A percentile compares a stretch with the other conserved stretches of the same genome.
Conservation (phyloP, 1,284 basidiomycete species). For the Waitea zeae region DNA sequence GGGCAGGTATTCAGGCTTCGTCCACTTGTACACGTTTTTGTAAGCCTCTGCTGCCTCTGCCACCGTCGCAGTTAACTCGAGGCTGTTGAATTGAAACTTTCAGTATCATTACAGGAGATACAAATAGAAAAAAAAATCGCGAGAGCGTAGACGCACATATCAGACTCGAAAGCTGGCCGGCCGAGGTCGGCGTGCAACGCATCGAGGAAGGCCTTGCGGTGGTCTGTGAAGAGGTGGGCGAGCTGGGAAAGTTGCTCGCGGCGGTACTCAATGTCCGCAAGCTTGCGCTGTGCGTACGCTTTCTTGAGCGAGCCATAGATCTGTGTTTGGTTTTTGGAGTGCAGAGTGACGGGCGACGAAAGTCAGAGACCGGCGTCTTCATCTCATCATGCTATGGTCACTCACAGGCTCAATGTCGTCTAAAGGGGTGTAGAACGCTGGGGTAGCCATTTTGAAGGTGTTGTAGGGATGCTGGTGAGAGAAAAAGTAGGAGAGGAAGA, state of each 20-base stretch:
- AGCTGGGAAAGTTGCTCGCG: slow-evolving; percentile 53
- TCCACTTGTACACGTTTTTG: slow-evolving; percentile 59
- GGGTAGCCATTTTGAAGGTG: too few relatives aligned
- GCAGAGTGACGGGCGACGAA: too few relatives aligned
- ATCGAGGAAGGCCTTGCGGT: slow-evolving; percentile 33
- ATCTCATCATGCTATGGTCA: too few relatives aligned
- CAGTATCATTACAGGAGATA: background rate
- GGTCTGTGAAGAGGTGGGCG: slow-evolving; percentile 50
- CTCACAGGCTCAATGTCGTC: too few relatives aligned
- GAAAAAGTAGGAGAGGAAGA: too few relatives aligned
- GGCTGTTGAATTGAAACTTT: slow-evolving; percentile 25
- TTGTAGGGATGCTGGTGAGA: too few relatives aligned
- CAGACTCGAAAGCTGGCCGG: slow-evolving; percentile 30
- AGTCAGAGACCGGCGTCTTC: too few relatives aligned
- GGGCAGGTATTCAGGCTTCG: slow-evolving; percentile 42
- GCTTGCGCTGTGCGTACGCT: slow-evolving; percentile 40
- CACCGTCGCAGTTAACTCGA: slow-evolving; percentile 36
- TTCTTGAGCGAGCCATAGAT: slow-evolving; percentile 30
- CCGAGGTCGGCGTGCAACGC: slow-evolving; percentile 39
- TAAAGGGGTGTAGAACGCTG: too few relatives aligned
- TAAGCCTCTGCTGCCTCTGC: slow-evolving; percentile 49
- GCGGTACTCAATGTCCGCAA: slow-evolving; percentile 40
- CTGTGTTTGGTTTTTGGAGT: slow-evolving; percentile 14
- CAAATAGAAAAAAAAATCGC: background rate
- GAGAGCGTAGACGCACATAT: slow-evolving; percentile 35